Evolutionary conservation across 768 basidiomycete species (phyloP), one percentile per base, ranked within the genome.

Genomic region (Boletellus ananiceps): DNA sequence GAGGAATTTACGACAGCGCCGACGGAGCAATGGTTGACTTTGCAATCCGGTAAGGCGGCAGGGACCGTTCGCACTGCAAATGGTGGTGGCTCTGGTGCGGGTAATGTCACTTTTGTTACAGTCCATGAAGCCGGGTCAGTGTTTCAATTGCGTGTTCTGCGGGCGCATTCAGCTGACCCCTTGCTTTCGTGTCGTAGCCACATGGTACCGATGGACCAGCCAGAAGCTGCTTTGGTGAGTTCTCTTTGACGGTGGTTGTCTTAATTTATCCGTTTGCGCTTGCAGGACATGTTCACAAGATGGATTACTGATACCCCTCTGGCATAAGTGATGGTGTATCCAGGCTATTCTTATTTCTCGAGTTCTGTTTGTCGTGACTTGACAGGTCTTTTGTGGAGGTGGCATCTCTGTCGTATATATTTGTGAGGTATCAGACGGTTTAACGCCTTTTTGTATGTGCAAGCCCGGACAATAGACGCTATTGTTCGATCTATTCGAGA

Each of bases 131-230:
- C 93, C 25, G 93, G 93, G 78, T 93, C 68, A 56, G 83, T 69
- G 8, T 25, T 49, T 44, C 27, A 16, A 32, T 15, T 44, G 42
- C 11, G 4, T 42, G 37, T 46, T 19, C 9, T 0, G 7, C 8
- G 35, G 38, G 21, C 15, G 1, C 15, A 8, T 23, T 29, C 29
- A 11, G 33, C 23, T 62, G 36, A 62, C 45, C 4, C 3, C n/a
- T 48, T 25, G n/a, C 43, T 47, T 35, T 40, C 47, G 33, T 39
- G 54, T 52, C 50, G 6, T 57, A 89, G 88, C 32, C 89, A 92
- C 64, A 88, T 93, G 91, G 90, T 90, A 8, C 92, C 93, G 5
- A 84, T 77, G 61, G 91, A 97, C 68, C 91, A 94, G 62, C 87
- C 93, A 1, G 87, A 89, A 60, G 93, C 84, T 35, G 82, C 92